These are phyloP conservation scores for Cyberlindnera bimundalis DNA, from an alignment of 805 yeast species.

Conservation along the genomic window DNA sequence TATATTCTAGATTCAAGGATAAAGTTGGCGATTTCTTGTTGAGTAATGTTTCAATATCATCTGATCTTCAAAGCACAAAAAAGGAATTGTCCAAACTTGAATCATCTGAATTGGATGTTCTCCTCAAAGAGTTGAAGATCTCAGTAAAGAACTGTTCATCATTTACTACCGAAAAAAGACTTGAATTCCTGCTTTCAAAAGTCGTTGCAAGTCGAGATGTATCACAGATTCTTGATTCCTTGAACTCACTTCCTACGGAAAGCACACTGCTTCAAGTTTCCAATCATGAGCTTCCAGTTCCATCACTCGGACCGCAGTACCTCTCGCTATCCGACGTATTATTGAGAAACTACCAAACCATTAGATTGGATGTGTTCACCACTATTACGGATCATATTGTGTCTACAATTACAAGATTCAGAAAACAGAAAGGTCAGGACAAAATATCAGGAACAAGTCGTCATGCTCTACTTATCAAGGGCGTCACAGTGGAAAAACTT, in stretches of 20 bases:
- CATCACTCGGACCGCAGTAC: conserved; percentile 7
- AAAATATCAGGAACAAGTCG: conserved; percentile 21
- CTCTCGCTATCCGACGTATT: conserved; percentile 16
- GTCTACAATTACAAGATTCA: conserved; percentile 16
- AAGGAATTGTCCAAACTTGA: conserved; percentile 1
- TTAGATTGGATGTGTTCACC: conserved; percentile 3
- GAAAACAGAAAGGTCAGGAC: conserved; percentile 3
- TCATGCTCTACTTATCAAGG: conserved; percentile 10
- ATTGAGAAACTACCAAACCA: conserved; percentile 5
- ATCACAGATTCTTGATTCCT: neutral
- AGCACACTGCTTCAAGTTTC: neutral
- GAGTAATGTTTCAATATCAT: conserved; percentile 1
- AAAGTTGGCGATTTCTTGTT: conserved; percentile 14
- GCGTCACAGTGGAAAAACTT: neutral
- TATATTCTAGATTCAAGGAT: conserved; percentile 21
- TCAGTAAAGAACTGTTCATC: neutral
- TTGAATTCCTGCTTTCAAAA: conserved; percentile 1
- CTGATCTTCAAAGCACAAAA: neutral
- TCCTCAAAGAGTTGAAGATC: neutral
- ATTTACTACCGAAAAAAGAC: neutral
- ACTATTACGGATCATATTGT: conserved; percentile 13
- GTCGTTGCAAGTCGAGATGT: too few relatives aligned
- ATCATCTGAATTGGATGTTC: neutral
- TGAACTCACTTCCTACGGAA: neutral
- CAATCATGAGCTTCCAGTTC: neutral